These are phyloP conservation scores for Phycomyces blakesleeanus DNA, from an alignment of 192 early-diverging fungal genomes.

Conservation along the genomic window DNA sequence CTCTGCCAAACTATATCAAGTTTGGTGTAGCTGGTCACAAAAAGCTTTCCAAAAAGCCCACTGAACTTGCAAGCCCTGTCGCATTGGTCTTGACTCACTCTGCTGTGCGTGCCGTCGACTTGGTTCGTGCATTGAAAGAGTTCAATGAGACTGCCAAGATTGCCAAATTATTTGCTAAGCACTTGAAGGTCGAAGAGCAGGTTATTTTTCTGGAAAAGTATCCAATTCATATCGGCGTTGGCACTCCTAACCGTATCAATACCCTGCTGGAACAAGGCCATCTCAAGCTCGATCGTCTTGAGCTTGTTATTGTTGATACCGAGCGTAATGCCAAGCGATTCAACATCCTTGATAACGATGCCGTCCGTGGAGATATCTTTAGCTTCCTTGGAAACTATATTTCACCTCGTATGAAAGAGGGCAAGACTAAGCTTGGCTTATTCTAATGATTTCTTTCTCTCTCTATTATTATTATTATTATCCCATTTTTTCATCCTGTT, in stretches of 20 bases:
- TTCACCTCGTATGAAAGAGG: constrained; percentile 21
- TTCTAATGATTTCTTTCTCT: constrained; percentile 14
- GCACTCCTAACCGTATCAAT: constrained; percentile 62
- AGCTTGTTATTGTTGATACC: constrained; percentile 57
- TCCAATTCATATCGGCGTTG: constrained; percentile 59
- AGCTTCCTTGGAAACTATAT: constrained; percentile 38
- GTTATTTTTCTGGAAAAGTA: constrained; percentile 47
- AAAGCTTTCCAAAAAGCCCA: constrained; percentile 38
- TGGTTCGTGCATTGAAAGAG: constrained; percentile 49
- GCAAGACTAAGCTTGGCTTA: constrained; percentile 29
- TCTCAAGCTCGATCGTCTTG: constrained; percentile 55
- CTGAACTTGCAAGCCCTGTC: constrained; percentile 42
- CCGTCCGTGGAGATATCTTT: constrained; percentile 55
- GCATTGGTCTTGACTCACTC: constrained; percentile 56
- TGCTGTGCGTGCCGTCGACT: constrained; percentile 60
- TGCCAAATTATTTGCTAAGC: constrained; percentile 75
- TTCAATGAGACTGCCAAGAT: constrained; percentile 53
- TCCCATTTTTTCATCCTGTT: background rate
- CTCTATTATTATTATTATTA: background rate
- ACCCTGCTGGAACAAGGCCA: constrained; percentile 56
- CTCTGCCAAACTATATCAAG: constrained; percentile 48
- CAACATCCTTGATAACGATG: constrained; percentile 58
- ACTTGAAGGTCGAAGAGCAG: constrained; percentile 74
- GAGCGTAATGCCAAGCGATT: constrained; percentile 54
- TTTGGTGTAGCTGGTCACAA: constrained; percentile 47